Evolutionary conservation across 1,284 basidiomycete genomes (phyloP).

Genomic region (Ceratobasidium sp.): DNA sequence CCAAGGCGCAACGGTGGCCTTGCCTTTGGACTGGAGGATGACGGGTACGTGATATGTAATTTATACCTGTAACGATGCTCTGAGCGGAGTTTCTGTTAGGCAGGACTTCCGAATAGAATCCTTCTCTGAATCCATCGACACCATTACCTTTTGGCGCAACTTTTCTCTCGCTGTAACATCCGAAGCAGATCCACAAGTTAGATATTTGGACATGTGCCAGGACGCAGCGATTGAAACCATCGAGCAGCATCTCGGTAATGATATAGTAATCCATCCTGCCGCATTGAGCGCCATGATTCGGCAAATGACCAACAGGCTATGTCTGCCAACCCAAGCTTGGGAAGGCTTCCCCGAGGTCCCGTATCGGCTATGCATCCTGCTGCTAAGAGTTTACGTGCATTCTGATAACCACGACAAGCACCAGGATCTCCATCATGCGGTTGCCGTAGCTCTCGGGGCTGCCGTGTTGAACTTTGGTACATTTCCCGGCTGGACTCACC

Average conservation of each 20-base stretch:
- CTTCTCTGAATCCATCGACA: background rate
- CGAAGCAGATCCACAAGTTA: background rate
- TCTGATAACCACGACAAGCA: background rate
- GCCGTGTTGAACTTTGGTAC: background rate
- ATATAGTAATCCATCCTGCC: constrained; percentile 3
- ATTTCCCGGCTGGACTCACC: constrained; percentile 9
- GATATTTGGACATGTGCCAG: background rate
- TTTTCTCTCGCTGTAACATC: background rate
- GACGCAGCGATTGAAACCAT: background rate
- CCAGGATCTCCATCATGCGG: background rate
- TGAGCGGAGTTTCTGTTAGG: background rate
- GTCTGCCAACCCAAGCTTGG: background rate
- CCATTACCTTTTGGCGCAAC: background rate
- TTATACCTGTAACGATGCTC: background rate
- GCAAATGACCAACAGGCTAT: background rate
- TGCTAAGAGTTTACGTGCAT: background rate
- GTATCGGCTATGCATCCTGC: background rate
- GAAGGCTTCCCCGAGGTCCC: background rate
- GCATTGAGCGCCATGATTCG: background rate
- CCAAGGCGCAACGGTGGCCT: background rate
- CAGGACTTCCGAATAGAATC: background rate
- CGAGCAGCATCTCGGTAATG: background rate
- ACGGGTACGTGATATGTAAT: background rate
- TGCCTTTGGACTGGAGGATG: background rate
- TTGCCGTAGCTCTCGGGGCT: background rate